These are phyloP conservation scores for Magnusiomyces suaveolens DNA, from an alignment of 1,139 yeast species.

Conservation along the genomic window DNA sequence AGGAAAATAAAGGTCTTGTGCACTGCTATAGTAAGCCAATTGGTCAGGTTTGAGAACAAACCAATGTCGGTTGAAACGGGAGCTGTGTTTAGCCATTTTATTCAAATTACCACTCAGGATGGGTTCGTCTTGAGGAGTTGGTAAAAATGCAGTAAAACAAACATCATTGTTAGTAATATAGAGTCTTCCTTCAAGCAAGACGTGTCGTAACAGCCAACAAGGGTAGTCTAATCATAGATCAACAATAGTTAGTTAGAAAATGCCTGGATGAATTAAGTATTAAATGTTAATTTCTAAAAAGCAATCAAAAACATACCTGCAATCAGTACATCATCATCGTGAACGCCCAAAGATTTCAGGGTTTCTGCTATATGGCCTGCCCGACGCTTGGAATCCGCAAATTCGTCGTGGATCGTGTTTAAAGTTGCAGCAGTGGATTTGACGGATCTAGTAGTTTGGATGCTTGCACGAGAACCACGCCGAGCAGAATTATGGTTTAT, in stretches of 20 bases:
- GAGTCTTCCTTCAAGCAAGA: slow-evolving; percentile 74
- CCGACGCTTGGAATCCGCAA: slow-evolving; percentile 16
- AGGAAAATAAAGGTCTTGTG: slow-evolving; percentile 81
- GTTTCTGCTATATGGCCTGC: slow-evolving; percentile 24
- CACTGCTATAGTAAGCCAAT: slow-evolving; percentile 55
- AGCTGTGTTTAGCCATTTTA: slow-evolving; percentile 25
- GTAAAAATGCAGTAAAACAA: slow-evolving; percentile 72
- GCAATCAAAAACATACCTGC: too few relatives aligned
- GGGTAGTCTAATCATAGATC: too few relatives aligned
- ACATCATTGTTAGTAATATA: slow-evolving; percentile 58
- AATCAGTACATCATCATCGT: slow-evolving; percentile 22
- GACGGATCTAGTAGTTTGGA: too few relatives aligned
- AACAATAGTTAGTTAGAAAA: too few relatives aligned
- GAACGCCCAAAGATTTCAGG: slow-evolving; percentile 23
- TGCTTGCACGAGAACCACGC: not conserved
- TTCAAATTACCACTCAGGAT: slow-evolving; percentile 41
- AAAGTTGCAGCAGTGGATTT: too few relatives aligned
- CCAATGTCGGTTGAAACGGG: slow-evolving; percentile 49
- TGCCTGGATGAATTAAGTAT: too few relatives aligned
- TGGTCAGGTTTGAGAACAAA: slow-evolving; percentile 64
- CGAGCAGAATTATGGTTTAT: not conserved
- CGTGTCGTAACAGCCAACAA: slow-evolving; percentile 76
- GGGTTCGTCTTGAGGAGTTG: slow-evolving; percentile 38
- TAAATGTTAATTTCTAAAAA: too few relatives aligned
- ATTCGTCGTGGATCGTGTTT: too few relatives aligned